Evolutionary conservation across 306 rosid genomes (phyloP).

Genomic region (Malus sylvestris): DNA sequence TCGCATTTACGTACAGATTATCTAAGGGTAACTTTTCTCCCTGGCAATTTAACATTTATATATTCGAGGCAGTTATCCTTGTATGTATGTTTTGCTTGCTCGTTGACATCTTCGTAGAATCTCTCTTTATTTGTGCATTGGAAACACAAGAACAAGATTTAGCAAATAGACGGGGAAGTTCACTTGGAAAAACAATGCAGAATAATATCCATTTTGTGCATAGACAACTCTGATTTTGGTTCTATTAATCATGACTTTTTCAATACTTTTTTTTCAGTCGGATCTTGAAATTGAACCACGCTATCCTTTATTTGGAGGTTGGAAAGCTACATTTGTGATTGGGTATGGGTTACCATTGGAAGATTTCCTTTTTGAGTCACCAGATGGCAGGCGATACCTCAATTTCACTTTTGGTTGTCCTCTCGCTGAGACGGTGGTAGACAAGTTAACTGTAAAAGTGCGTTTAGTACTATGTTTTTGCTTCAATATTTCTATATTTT

Average conservation of each 20-base stretch:
- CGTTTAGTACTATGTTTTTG: conserved; percentile 25
- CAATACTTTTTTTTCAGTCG: conserved; percentile 51
- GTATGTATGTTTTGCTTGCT: not conserved
- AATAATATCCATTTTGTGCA: not conserved
- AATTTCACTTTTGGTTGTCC: conserved; percentile 96
- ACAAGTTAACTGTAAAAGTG: conserved; percentile 77
- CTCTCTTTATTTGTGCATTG: not conserved
- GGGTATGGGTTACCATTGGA: conserved; percentile 90
- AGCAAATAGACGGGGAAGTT: not conserved
- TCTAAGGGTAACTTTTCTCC: conserved; percentile 40
- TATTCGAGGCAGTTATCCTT: not conserved
- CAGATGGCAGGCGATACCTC: conserved; percentile 87
- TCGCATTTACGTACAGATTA: conserved; percentile 74
- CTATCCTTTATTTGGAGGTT: conserved; percentile 96
- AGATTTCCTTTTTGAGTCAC: conserved; percentile 90
- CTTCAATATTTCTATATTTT: conserved; percentile 5
- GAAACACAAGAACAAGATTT: not conserved
- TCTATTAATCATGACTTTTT: not conserved
- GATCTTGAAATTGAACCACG: conserved; percentile 96
- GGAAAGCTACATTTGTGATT: conserved; percentile 86
- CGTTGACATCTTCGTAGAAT: not conserved
- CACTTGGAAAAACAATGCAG: not conserved
- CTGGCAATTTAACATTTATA: not conserved
- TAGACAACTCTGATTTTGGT: not conserved
- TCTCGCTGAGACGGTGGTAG: conserved; percentile 68